Percentiles rank a stretch among this genome's conserved stretches.
Conservation (phyloP, 1,139 yeast species). For the Hyphopichia fennica region DNA sequence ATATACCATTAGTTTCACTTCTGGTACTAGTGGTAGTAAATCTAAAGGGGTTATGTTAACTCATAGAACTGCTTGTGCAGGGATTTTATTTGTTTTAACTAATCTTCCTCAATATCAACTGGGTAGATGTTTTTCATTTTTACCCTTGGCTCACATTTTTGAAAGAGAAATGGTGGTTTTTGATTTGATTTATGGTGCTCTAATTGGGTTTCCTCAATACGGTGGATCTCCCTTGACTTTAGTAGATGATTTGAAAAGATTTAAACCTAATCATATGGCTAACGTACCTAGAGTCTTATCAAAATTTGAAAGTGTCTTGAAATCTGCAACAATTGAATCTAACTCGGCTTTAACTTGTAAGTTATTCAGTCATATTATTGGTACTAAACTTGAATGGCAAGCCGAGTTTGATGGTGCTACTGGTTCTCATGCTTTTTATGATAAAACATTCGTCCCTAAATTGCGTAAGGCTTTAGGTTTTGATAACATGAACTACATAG, state of each 20-base stretch:
- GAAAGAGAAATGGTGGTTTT: conserved; percentile 36
- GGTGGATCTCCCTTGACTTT: conserved; percentile 46
- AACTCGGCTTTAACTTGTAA: conserved; percentile 15
- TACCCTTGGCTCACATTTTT: conserved; percentile 42
- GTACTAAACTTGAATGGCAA: conserved; percentile 19
- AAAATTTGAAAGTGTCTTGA: conserved; percentile 56
- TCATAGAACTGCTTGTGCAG: conserved; percentile 30
- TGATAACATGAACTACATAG: conserved; percentile 41
- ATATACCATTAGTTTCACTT: conserved; percentile 42
- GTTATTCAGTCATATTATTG: conserved; percentile 17
- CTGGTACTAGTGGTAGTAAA: conserved; percentile 43
- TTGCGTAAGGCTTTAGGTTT: conserved; percentile 60
- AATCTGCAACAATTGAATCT: conserved; percentile 31
- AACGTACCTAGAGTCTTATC: conserved; percentile 70
- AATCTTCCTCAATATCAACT: conserved; percentile 10
- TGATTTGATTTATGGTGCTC: conserved; percentile 33
- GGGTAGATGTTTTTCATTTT: conserved; percentile 22
- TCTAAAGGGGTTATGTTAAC: conserved; percentile 42
- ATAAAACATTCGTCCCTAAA: conserved; percentile 48
- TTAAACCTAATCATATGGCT: conserved; percentile 54
- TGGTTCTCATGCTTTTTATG: conserved; percentile 42
- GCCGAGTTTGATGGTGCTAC: conserved; percentile 17
- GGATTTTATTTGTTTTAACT: conserved; percentile 19
- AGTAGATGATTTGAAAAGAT: conserved; percentile 54
- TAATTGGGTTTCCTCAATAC: conserved; percentile 45